Base-by-base conservation (phyloP, 2,329 filamentous ascomycete genomes). In the Tolypocladium amazonense region DNA sequence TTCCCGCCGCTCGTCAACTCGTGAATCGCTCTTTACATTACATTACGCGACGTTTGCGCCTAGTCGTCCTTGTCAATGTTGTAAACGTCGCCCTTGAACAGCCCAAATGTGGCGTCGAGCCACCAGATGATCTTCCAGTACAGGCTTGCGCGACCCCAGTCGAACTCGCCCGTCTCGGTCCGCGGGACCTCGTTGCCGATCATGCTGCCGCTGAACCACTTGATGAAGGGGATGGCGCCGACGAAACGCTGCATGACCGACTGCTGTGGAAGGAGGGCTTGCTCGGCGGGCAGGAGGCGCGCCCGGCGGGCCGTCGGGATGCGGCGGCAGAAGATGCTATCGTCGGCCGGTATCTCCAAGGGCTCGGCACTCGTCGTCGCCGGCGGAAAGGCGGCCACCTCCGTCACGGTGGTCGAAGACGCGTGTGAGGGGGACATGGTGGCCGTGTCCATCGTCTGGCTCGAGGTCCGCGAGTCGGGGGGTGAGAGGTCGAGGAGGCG, bases 151-250 rank as follows among this genome's bases (percentile, higher is more conserved):
- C 76, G 76, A 50, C 83, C 83, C 78, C 86, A 89, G 72, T 97
- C 92, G 66, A 96, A 92, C 50, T 85, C 85, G 60, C 89, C 90
- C 52, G 81, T 78, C 58, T 91, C 88, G 58, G 81, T 87, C 50
- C 88, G 80, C 9, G 90, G 90, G 45, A 93, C 85, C 69, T 88
- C 82, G 68, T 85, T 86, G 7, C 89, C 89, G 67, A 93, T 92
- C 72, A 92, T 85, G 66, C 77, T 85, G 64, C 76, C 86, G 54
- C 84, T 86, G 69, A 92, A 88, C 85, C 87, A 91, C 66, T 82
- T 83, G 62, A 91, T 74, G 62, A 91, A 79, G 2, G 88, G 88
- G 47, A 91, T 83, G 58, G 81, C 82, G 64, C 82, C 81, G 59
- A 89, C 73, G 25, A 89, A 69, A 57, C 85, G 81, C 72, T 89